Conservation (phyloP, 2,329 filamentous ascomycete species). For the Westerdykella aurantiaca region DNA sequence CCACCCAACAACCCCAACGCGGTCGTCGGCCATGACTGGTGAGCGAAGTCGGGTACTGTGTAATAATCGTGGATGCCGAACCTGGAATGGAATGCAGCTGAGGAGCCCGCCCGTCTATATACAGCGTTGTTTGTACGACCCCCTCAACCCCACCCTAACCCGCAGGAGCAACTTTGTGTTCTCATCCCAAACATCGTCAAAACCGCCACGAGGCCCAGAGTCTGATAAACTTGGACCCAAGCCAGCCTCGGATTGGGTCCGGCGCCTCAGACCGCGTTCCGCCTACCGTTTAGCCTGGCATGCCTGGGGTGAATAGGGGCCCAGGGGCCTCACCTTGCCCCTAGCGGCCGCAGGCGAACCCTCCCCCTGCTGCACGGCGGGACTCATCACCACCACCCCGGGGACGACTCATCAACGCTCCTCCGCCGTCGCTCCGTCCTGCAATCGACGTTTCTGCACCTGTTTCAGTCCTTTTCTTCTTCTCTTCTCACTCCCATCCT, state of each 20-base stretch:
- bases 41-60: too few relatives aligned
- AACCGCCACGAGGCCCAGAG: slow-evolving; percentile 10
- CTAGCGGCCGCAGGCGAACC: slow-evolving; percentile 22
- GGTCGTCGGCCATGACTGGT: too few relatives aligned
- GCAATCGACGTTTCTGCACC: slow-evolving; percentile 22
- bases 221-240: slow-evolving; percentile 6
- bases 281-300: slow-evolving; percentile 3
- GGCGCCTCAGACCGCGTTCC: slow-evolving; percentile 8
- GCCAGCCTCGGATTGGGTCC: slow-evolving; percentile 6
- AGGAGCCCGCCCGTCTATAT: too few relatives aligned
- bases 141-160: too few relatives aligned
- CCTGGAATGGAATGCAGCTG: too few relatives aligned
- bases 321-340: slow-evolving; percentile 25
- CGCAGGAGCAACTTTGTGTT: too few relatives aligned
- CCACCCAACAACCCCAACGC: too few relatives aligned
- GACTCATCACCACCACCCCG: slow-evolving; percentile 18
- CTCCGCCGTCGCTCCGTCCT: slow-evolving; percentile 20
- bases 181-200: too few relatives aligned
- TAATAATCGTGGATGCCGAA: too few relatives aligned
- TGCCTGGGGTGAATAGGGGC: slow-evolving; percentile 17
- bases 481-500: slow-evolving; percentile 19
- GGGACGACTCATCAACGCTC: slow-evolving; percentile 18
- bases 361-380: slow-evolving; percentile 14
- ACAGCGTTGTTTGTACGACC: too few relatives aligned
- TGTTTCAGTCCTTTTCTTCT: slow-evolving; percentile 27